Percentiles rank a stretch among this genome's conserved stretches.
These are phyloP conservation scores for Leucosporidium creatinivorum DNA, from an alignment of 768 basidiomycete species.

Conservation along the genomic window DNA sequence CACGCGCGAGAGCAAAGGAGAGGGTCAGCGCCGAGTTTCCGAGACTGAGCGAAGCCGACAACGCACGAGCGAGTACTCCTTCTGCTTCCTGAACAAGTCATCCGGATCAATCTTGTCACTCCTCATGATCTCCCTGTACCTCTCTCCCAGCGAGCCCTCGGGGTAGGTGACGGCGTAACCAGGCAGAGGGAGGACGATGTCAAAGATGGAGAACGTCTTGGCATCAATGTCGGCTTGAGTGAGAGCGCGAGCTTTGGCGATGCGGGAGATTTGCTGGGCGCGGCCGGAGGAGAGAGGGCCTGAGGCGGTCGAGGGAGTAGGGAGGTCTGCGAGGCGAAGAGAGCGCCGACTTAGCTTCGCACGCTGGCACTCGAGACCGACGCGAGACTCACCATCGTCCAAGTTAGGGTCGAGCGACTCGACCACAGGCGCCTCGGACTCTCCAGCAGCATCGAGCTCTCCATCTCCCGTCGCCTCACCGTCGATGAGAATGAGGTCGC, in stretches of 20 bases:
- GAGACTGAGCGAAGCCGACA: background rate
- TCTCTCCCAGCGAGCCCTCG: slow-evolving; percentile 74
- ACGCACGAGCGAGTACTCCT: slow-evolving; percentile 38
- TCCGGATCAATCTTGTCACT: slow-evolving; percentile 85
- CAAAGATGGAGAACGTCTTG: slow-evolving; percentile 71
- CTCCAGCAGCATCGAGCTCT: slow-evolving; percentile 14
- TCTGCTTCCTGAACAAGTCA: slow-evolving; percentile 82
- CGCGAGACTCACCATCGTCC: background rate
- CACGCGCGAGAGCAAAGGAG: slow-evolving; percentile 40
- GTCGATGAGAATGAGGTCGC: slow-evolving; percentile 70
- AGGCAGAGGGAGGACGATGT: slow-evolving; percentile 95
- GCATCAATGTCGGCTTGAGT: slow-evolving; percentile 64
- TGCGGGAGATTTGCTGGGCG: slow-evolving; percentile 9
- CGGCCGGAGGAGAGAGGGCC: background rate
- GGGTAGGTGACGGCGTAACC: slow-evolving; percentile 92
- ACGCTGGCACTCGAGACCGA: too few species aligned
- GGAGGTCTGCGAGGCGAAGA: background rate
- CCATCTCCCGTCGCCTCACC: slow-evolving; percentile 31
- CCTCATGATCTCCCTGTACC: slow-evolving; percentile 69
- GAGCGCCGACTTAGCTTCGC: background rate
- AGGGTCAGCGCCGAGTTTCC: background rate
- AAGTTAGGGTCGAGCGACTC: slow-evolving; percentile 19
- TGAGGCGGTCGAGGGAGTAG: background rate
- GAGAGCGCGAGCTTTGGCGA: slow-evolving; percentile 61
- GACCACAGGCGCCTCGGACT: slow-evolving; percentile 30